Percentiles rank a stretch among this genome's conserved stretches.
Evolutionary conservation across 2,329 filamentous ascomycete genomes (phyloP).

Genomic region (Paracoccidioides brasiliensis): DNA sequence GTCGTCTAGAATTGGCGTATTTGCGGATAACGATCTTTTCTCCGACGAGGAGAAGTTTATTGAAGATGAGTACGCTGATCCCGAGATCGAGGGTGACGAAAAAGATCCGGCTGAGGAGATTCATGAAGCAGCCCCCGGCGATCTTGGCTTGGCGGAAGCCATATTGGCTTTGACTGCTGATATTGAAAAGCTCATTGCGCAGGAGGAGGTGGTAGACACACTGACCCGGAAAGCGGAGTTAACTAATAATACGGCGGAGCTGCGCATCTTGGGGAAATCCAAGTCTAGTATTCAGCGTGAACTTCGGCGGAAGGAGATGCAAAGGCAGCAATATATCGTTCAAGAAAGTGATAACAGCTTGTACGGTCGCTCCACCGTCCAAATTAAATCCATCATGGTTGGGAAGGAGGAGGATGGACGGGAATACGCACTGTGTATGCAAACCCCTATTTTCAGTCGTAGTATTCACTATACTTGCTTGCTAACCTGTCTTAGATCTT

Average conservation of each 20-base stretch:
- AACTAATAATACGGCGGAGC: constrained; percentile 88
- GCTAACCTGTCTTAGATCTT: constrained; percentile 41
- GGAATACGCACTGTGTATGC: constrained; percentile 72
- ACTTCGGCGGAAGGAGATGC: constrained; percentile 84
- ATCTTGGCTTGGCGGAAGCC: constrained; percentile 84
- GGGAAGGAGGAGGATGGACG: constrained; percentile 83
- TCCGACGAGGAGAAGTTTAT: constrained; percentile 74
- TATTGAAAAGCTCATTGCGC: constrained; percentile 74
- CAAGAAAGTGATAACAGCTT: constrained; percentile 97
- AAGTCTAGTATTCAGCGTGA: constrained; percentile 87
- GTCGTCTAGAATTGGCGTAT: constrained; percentile 79
- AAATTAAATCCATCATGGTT: constrained; percentile 85
- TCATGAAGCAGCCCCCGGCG: constrained; percentile 85
- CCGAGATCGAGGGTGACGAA: constrained; percentile 42
- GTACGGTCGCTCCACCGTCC: constrained; percentile 79
- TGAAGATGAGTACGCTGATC: constrained; percentile 73
- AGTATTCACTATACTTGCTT: neutral
- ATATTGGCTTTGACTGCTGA: constrained; percentile 79
- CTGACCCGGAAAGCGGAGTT: constrained; percentile 87
- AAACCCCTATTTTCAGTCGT: neutral
- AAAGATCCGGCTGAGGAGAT: constrained; percentile 67
- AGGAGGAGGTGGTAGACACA: constrained; percentile 84
- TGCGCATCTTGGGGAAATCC: constrained; percentile 84
- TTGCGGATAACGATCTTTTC: constrained; percentile 86
- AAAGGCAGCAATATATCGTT: constrained; percentile 90